Evolutionary conservation across 352 stramenopile species (phyloP).

Genomic region (Phytopythium aichiense): DNA sequence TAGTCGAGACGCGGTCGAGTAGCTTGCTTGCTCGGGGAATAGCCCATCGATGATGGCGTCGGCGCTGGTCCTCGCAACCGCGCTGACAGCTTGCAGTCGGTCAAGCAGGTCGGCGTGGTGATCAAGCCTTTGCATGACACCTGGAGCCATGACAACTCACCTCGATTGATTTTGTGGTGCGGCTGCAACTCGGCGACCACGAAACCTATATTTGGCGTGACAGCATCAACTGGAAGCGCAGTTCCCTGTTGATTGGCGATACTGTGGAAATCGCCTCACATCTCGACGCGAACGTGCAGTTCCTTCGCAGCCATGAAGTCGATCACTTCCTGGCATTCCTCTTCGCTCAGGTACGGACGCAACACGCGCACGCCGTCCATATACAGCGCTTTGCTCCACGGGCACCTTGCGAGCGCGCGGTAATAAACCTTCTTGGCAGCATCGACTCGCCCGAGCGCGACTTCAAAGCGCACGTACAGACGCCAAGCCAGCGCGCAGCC

Average conservation of each 20-base stretch:
- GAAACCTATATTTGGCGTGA: not conserved
- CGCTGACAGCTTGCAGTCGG: not conserved
- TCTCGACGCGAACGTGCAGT: constrained; percentile 55
- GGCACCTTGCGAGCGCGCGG: constrained; percentile 56
- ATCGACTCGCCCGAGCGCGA: constrained; percentile 65
- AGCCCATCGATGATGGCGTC: not conserved
- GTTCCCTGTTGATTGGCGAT: not conserved
- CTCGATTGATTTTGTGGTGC: not conserved
- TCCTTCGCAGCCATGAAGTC: constrained; percentile 73
- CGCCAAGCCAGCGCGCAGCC: constrained; percentile 60
- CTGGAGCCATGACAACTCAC: not conserved
- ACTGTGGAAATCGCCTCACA: not conserved
- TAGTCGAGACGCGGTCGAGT: not conserved
- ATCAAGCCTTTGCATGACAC: not conserved
- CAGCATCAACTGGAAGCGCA: too few species aligned
- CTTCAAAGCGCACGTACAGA: constrained; percentile 75
- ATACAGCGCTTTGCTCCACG: constrained; percentile 80
- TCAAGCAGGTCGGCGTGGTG: not conserved
- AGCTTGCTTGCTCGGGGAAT: constrained; percentile 3
- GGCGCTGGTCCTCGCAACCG: not conserved
- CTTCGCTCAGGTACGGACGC: constrained; percentile 54
- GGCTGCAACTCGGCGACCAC: not conserved
- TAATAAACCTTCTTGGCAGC: constrained; percentile 71
- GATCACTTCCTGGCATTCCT: constrained; percentile 59
- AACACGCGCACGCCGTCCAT: constrained; percentile 58